phyloP scores from a whole-genome alignment of 345 rosid species.

The Arabidopsis arenosa region DNA sequence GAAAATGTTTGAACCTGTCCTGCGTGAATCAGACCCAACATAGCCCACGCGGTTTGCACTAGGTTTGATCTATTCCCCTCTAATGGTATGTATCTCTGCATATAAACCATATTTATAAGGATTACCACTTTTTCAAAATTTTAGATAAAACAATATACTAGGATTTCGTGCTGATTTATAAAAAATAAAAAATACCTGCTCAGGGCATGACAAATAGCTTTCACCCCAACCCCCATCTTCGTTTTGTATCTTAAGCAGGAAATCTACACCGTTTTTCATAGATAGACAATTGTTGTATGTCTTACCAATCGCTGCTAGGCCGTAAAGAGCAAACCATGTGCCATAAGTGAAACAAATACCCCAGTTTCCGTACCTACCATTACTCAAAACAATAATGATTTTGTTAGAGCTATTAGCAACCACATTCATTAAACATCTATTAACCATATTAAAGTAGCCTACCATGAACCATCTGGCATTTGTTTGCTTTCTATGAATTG shows the following conservation, averaged over 20 bases:
- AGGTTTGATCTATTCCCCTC: slow-evolving; percentile 57
- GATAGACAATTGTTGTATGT: background rate
- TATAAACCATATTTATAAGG: background rate
- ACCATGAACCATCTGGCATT: slow-evolving; percentile 57
- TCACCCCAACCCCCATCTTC: slow-evolving; percentile 46
- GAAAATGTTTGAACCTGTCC: slow-evolving; percentile 55
- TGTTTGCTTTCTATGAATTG: slow-evolving; percentile 47
- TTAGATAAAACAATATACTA: background rate
- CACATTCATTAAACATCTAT: background rate
- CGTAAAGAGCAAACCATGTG: slow-evolving; percentile 35
- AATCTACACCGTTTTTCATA: slow-evolving; percentile 18
- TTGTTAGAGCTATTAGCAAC: background rate
- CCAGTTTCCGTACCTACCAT: slow-evolving; percentile 31
- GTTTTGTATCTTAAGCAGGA: slow-evolving; percentile 21
- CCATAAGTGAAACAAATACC: slow-evolving; percentile 41
- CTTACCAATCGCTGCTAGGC: slow-evolving; percentile 25
- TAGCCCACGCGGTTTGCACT: slow-evolving; percentile 62
- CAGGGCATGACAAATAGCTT: slow-evolving; percentile 32
- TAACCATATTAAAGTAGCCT: background rate
- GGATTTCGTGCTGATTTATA: background rate
- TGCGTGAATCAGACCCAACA: slow-evolving; percentile 46
- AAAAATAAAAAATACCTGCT: slow-evolving; percentile 11
- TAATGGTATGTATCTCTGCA: slow-evolving; percentile 40
- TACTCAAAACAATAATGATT: background rate
- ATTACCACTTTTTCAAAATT: background rate